These are phyloP conservation scores for Lactarius hatsudake DNA, from an alignment of 768 basidiomycete genomes.

Conservation along the genomic window DNA sequence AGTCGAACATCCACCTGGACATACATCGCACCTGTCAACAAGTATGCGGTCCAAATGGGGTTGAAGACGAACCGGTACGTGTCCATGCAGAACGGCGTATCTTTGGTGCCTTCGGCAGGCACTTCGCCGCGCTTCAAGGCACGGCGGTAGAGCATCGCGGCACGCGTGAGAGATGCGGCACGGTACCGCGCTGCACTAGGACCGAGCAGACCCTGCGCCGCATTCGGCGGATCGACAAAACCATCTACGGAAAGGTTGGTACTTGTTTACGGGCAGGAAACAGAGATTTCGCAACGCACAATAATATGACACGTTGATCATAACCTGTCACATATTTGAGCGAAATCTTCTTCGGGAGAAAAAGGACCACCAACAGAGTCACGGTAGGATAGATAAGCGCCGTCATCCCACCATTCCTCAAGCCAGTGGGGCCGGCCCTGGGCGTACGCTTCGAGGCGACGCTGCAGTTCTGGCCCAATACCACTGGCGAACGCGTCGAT, in stretches of 20 bases:
- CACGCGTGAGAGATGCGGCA: constrained; percentile 69
- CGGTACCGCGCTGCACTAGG: constrained; percentile 45
- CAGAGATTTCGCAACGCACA: constrained; percentile 43
- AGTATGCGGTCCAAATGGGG: not conserved
- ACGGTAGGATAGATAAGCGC: constrained; percentile 77
- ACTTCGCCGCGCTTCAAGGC: constrained; percentile 64
- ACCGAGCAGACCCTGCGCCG: constrained; percentile 42
- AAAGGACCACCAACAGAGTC: constrained; percentile 60
- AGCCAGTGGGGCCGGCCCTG: constrained; percentile 72
- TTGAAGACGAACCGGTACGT: constrained; percentile 59
- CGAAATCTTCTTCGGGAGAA: not conserved
- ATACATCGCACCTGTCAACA: not conserved
- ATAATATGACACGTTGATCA: constrained; percentile 93
- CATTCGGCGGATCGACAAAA: constrained; percentile 60
- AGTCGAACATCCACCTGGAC: constrained; percentile 88
- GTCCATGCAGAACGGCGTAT: constrained; percentile 80
- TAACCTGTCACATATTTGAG: constrained; percentile 47
- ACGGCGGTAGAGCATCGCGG: constrained; percentile 71
- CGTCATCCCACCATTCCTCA: constrained; percentile 93
- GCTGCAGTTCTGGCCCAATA: constrained; percentile 55
- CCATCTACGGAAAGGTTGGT: constrained; percentile 52
- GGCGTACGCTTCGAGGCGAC: constrained; percentile 54
- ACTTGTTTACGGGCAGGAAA: not conserved
- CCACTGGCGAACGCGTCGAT: constrained; percentile 62
- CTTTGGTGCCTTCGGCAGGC: constrained; percentile 62